These are phyloP conservation scores for Juncus effusus DNA, from an alignment of 176 grass and related monocot species.

Conservation along the genomic window DNA sequence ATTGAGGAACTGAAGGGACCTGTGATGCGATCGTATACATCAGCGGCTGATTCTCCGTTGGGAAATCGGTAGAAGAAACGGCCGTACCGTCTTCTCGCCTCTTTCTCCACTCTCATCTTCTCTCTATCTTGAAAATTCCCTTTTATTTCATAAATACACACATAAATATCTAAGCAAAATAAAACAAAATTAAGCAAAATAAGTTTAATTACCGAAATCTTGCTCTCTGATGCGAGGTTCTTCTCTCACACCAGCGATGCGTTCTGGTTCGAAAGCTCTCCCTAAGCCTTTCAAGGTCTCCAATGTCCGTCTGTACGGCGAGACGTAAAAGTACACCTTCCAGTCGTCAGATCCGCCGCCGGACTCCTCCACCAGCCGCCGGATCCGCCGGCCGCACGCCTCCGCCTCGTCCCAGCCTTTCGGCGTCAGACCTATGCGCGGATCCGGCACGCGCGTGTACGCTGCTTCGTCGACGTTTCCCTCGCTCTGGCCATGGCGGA, in stretches of 20 bases:
- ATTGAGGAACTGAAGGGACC: slow-evolving; percentile 3
- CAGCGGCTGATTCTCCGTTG: slow-evolving; percentile 70
- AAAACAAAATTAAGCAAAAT: neutral
- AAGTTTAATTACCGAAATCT: slow-evolving; percentile 53
- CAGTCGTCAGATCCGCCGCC: slow-evolving; percentile 28
- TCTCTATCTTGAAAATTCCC: slow-evolving; percentile 73
- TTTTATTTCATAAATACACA: neutral
- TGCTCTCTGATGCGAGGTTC: slow-evolving; percentile 81
- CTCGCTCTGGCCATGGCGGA: slow-evolving; percentile 82
- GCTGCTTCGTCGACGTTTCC: slow-evolving; percentile 72
- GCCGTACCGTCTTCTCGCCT: slow-evolving; percentile 39
- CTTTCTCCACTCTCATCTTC: slow-evolving; percentile 61
- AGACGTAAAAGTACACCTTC: slow-evolving; percentile 93
- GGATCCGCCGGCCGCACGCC: slow-evolving; percentile 47
- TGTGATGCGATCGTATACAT: slow-evolving; percentile 75
- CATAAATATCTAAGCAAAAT: neutral
- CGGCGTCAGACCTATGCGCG: slow-evolving; percentile 62
- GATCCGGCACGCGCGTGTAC: slow-evolving; percentile 76
- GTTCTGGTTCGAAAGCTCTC: slow-evolving; percentile 42
- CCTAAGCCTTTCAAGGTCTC: slow-evolving; percentile 68
- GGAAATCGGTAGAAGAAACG: slow-evolving; percentile 77
- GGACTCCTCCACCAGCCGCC: slow-evolving; percentile 22
- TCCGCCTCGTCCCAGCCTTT: slow-evolving; percentile 48
- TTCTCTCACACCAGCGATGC: slow-evolving; percentile 69
- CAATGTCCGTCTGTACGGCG: slow-evolving; percentile 56